Evolutionary conservation across 139 green algal genomes (phyloP).

Genomic region (Coelastrella sp.): DNA sequence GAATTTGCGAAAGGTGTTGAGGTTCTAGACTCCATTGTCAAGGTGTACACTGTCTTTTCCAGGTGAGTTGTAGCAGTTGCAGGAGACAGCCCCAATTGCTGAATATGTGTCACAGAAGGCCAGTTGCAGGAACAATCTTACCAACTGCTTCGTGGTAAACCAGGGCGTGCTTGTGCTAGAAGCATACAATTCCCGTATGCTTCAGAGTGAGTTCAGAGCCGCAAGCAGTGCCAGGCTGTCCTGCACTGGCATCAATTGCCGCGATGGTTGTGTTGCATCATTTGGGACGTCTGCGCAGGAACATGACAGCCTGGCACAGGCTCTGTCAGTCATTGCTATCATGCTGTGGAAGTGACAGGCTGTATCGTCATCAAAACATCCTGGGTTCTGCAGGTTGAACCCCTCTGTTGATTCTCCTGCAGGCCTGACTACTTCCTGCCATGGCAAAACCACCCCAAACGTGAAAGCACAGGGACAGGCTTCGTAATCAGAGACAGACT

Average conservation of each 20-base stretch:
- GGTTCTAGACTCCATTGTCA: constrained; percentile 84
- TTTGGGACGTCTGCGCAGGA: too few species aligned
- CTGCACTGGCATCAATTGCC: too few species aligned
- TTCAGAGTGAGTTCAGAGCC: too few species aligned
- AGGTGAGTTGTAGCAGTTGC: neutral
- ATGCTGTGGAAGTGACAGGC: neutral
- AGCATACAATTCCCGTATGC: too few species aligned
- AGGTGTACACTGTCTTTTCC: constrained; percentile 77
- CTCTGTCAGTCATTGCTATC: too few species aligned
- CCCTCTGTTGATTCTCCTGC: neutral
- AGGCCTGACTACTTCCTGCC: constrained; percentile 79
- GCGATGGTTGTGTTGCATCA: too few species aligned
- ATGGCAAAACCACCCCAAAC: constrained; percentile 85
- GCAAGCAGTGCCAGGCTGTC: too few species aligned
- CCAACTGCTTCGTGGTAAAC: too few species aligned
- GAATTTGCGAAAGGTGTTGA: constrained; percentile 35
- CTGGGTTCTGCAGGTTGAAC: neutral
- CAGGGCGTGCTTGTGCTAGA: too few species aligned
- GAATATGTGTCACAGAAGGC: too few species aligned
- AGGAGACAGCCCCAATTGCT: neutral
- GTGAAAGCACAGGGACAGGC: constrained; percentile 70
- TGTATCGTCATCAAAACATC: neutral
- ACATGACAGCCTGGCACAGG: too few species aligned
- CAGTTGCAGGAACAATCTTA: too few species aligned
- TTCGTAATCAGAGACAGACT: constrained; percentile 77